Percentiles rank a stretch among this genome's conserved stretches.
These are phyloP conservation scores for Calonectria ilicicola DNA, from an alignment of 2,329 filamentous ascomycete species.

Conservation along the genomic window DNA sequence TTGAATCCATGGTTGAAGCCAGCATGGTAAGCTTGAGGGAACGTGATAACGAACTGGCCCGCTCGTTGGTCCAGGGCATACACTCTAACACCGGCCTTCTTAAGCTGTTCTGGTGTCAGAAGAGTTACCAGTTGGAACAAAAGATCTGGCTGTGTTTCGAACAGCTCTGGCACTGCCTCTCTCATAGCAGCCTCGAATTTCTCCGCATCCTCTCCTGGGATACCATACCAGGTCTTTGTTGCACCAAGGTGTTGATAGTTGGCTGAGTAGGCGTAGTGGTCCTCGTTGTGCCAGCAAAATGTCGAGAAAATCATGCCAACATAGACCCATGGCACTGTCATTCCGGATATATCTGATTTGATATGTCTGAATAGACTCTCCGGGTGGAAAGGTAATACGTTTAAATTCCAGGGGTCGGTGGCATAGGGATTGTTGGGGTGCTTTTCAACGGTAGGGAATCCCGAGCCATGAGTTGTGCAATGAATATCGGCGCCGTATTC, in stretches of 20 bases:
- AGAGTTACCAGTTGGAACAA: slow-evolving; percentile 98
- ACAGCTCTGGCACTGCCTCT: slow-evolving; percentile 93
- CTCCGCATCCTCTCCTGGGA: slow-evolving; percentile 91
- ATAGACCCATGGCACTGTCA: slow-evolving; percentile 99
- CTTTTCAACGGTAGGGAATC: slow-evolving; percentile 93
- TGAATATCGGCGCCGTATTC: slow-evolving; percentile 99
- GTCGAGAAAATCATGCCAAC: slow-evolving; percentile 99
- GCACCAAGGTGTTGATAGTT: slow-evolving; percentile 99
- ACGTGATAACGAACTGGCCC: slow-evolving; percentile 96
- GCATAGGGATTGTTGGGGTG: slow-evolving; percentile 89
- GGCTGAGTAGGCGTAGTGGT: slow-evolving; percentile 96
- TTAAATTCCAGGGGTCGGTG: slow-evolving; percentile 95
- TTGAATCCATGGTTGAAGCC: slow-evolving; percentile 99
- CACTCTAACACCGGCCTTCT: slow-evolving; percentile 91
- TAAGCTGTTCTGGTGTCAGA: slow-evolving; percentile 90
- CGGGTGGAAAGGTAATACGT: slow-evolving; percentile 87
- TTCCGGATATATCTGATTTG: slow-evolving; percentile 97
- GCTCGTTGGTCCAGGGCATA: slow-evolving; percentile 97
- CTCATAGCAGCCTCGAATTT: slow-evolving; percentile 97
- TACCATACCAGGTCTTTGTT: slow-evolving; percentile 99
- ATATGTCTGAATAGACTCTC: slow-evolving; percentile 97
- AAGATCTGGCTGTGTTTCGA: slow-evolving; percentile 96
- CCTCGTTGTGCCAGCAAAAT: slow-evolving; percentile 99
- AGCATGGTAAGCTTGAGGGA: slow-evolving; percentile 96
- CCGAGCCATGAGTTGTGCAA: slow-evolving; percentile 96